Evolutionary conservation across 441 rosid species (phyloP), one percentile per base, ranked within the genome.

Genomic region (Isatis lusitanica): DNA sequence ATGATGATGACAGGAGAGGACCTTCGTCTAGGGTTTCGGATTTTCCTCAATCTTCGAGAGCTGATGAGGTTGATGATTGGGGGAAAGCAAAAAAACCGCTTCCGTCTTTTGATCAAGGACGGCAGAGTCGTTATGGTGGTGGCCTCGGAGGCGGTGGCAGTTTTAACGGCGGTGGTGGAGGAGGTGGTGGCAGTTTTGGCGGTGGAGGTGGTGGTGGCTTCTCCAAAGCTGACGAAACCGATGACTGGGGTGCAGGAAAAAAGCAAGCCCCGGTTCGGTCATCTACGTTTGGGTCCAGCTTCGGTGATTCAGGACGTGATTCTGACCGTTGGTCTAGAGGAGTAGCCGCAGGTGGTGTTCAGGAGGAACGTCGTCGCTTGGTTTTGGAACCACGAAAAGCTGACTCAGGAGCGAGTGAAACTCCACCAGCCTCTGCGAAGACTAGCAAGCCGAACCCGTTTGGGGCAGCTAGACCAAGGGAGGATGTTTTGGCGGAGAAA

Each of bases 381-480:
- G 82, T 84, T 57, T 84, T 93, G 77, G 84, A 88, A 81, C 90
- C 96, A 3, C 93, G 88, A 2, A 87, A 85, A 47, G 85, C 74
- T 33, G 86, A 85, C 65, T 62, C 68, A 3, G 77, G 74, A 68
- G 81, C 35, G 39, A 76, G 63, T 43, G 93, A 86, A 47, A 57
- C 63, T 50, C 68, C 24, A 5, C 48, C 79, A 0, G 46, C 16
- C 42, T 69, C 53, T 3, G 77, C 50, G 66, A 91, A 82, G 76
- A 74, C 88, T 18, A 85, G 76, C 55, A 88, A 73, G 83, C 67
- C 93, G 6, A 93, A 68, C 69, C 97, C 94, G 0, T 93, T 93
- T 73, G 98, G 97, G 13, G 87, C 78, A n/a, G 98, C 98, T 3
- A 85, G 93, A 84, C 98, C 97, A 0, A 83, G 98, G 73, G 98